These are phyloP conservation scores for Leccinum insolens DNA, from an alignment of 1,284 basidiomycete genomes.

Conservation along the genomic window DNA sequence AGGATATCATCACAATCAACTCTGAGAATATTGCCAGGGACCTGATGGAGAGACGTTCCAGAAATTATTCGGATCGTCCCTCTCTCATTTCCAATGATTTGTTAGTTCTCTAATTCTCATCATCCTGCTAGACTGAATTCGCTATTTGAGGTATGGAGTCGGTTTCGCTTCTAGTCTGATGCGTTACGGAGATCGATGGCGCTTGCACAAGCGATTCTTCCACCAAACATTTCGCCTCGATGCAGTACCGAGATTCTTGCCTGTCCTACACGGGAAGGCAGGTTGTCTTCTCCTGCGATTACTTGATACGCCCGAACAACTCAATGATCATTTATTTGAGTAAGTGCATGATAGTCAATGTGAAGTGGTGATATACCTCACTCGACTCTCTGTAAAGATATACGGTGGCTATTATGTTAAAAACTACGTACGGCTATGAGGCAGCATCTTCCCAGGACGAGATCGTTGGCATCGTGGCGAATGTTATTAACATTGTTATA, in stretches of 20 bases:
- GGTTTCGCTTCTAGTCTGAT: not conserved
- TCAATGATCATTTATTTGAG: conserved; percentile 17
- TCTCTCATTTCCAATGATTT: not conserved
- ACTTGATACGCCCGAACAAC: conserved; percentile 8
- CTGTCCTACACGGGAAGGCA: conserved; percentile 14
- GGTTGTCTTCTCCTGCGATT: conserved; percentile 15
- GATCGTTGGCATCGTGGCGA: not conserved
- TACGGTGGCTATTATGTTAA: conserved; percentile 8
- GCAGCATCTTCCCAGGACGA: conserved; percentile 12
- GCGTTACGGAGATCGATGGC: not conserved
- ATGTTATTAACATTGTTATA: not conserved
- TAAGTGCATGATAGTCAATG: not conserved
- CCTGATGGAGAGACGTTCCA: conserved; percentile 12
- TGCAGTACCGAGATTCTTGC: conserved; percentile 7
- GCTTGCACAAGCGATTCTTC: conserved; percentile 1
- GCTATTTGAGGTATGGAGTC: conserved; percentile 7
- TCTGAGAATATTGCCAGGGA: conserved; percentile 24
- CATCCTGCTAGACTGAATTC: not conserved
- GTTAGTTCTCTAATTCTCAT: not conserved
- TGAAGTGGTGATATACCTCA: not conserved
- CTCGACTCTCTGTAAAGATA: not conserved
- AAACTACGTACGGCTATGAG: conserved; percentile 22
- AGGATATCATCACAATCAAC: conserved; percentile 22
- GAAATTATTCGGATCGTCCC: conserved; percentile 5
- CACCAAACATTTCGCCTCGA: not conserved